Conservation (phyloP, 495 filamentous ascomycete species). For the Aeminium ludgeri region DNA sequence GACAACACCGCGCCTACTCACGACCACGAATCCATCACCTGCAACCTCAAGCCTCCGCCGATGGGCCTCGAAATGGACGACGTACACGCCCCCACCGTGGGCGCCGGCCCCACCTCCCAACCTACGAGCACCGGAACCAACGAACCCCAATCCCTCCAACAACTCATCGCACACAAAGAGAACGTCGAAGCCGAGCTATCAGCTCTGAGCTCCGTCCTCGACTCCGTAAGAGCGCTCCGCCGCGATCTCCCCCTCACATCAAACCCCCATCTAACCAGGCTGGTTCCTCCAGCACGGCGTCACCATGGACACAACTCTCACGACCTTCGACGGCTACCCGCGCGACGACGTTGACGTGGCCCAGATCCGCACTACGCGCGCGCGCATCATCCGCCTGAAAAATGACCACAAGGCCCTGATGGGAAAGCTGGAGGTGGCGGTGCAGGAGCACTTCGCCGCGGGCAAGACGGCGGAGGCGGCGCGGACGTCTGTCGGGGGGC, state of each 20-base stretch:
- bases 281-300: constrained; percentile 48
- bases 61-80: constrained; percentile 18
- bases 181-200: constrained; percentile 68
- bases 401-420: constrained; percentile 92
- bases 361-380: constrained; percentile 81
- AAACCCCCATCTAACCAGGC: not conserved
- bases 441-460: constrained; percentile 60
- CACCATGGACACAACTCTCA: constrained; percentile 76
- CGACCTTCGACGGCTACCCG: constrained; percentile 85
- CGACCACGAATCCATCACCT: too few relatives aligned
- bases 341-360: constrained; percentile 88
- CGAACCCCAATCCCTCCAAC: constrained; percentile 22
- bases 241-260: too few relatives aligned
- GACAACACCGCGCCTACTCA: too few relatives aligned
- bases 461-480: constrained; percentile 5
- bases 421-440: constrained; percentile 56
- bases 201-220: constrained; percentile 67
- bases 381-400: constrained; percentile 71
- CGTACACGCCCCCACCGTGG: constrained; percentile 28
- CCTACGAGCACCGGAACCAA: constrained; percentile 20
- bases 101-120: constrained; percentile 24
- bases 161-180: constrained; percentile 60
- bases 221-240: constrained; percentile 44
- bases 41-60: too few relatives aligned
- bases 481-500: too few relatives aligned